Conservation (phyloP, 108 stramenopile genomes). For the Cyclotella choctawhatcheeana region DNA sequence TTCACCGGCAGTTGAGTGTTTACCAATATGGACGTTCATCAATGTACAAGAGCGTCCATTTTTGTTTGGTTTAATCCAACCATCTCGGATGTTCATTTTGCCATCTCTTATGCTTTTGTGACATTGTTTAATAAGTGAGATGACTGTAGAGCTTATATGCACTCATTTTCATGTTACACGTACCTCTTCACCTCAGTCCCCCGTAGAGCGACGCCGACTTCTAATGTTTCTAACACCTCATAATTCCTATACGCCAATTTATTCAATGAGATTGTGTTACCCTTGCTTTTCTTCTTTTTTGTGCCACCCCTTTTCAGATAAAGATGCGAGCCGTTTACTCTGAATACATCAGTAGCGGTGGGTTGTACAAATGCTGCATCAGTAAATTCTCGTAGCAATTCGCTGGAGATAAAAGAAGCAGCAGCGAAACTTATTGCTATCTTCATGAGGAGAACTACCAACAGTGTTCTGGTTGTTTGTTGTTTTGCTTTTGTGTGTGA, state of each 20-base stretch:
- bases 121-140: too few species aligned
- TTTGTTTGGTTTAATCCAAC: constrained; percentile 64
- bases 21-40: constrained; percentile 84
- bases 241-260: constrained; percentile 52
- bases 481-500: too few species aligned
- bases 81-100: constrained; percentile 88
- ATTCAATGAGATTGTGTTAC: constrained; percentile 48
- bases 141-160: too few species aligned
- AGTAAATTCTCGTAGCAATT: too few species aligned
- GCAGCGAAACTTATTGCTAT: too few species aligned
- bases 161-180: not conserved
- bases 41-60: constrained; percentile 65
- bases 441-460: too few species aligned
- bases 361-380: too few species aligned
- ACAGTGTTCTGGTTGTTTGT: too few species aligned
- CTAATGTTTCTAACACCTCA: constrained; percentile 80
- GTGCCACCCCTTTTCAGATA: constrained; percentile 49
- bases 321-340: too few species aligned
- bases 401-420: too few species aligned
- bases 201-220: constrained; percentile 76
- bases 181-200: constrained; percentile 83
- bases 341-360: too few species aligned
- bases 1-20: constrained; percentile 69
- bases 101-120: constrained; percentile 68
- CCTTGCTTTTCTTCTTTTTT: constrained; percentile 50